Base-by-base conservation (phyloP, 495 filamentous ascomycete species). In the Penicillium flavigenum region DNA sequence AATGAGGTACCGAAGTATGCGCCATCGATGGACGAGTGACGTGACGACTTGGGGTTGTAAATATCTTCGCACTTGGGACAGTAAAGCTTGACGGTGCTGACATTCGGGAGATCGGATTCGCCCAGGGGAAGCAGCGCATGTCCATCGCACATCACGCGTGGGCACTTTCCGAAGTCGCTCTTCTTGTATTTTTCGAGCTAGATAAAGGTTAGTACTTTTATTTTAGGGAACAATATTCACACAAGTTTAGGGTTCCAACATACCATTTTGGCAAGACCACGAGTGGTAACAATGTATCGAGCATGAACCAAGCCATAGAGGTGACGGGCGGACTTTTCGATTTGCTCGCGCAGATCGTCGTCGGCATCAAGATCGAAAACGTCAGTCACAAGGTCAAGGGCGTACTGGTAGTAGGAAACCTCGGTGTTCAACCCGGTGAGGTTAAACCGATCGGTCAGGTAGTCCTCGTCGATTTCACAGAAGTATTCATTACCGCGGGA, bases 151-250 rank as follows among this genome's bases (percentile, higher is more conserved):
- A 92, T 84, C 34, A 98, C 94, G 55, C 94, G 91, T 2, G 94
- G 94, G 71, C 94, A 99, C 78, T 97, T 98, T 58, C 94, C 94
- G 67, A 99, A 99, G 71, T 96, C 92, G 66, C 85, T 86, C 73
- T 96, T 96, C 70, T 98, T 99, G 75, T 95, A 98, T 66, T 99
- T 99, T 32, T 99, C 94, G 48, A 97, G 86, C 94, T 98, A 63
- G 24, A 61, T 11, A 19, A 11, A 27, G 49, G 57, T 63, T 39
- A 65, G 59, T 34, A 54, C 8, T 29, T 58, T 22, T 22, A 53
- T 27, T 17, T 6, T n/a, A 31, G 42, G 39, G 16, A 5, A 31
- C 24, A 27, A 24, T 24, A 14, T 29, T 17, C 4, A 4, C 3
- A 34, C 9, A 20, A 55, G 10, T 14, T 24, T 27, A 34, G 26